Percentiles rank a stretch among this genome's conserved stretches.
Conservation (phyloP, 2,329 filamentous ascomycete genomes). For the Escovopsis sp. region DNA sequence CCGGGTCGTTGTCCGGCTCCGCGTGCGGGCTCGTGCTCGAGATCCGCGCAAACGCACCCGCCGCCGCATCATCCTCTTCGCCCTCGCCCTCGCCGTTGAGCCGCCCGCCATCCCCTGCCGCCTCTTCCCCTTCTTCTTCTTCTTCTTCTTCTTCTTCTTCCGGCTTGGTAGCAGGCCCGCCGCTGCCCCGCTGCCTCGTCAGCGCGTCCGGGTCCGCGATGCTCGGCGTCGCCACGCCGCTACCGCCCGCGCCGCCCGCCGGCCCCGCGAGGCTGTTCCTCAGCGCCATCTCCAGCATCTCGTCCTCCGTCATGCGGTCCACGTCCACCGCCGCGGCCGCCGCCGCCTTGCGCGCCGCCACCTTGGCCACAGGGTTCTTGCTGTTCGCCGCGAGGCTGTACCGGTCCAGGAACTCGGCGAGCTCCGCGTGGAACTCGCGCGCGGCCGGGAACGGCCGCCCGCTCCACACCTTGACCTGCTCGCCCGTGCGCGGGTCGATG, state of each 20-base stretch:
- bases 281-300: conserved; percentile 90
- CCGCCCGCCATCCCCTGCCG: too few species aligned
- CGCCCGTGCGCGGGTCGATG: conserved; percentile 85
- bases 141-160: too few species aligned
- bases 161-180: conserved; percentile 6
- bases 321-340: conserved; percentile 45
- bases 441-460: conserved; percentile 64
- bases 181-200: conserved; percentile 46
- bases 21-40: conserved; percentile 56
- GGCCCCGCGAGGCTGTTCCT: conserved; percentile 64
- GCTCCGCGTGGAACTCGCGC: conserved; percentile 73
- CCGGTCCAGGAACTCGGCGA: conserved; percentile 92
- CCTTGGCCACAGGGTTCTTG: conserved; percentile 79
- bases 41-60: conserved; percentile 52
- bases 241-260: conserved; percentile 3
- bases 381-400: conserved; percentile 80
- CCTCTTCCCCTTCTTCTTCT: too few species aligned
- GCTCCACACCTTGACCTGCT: conserved; percentile 94
- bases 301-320: conserved; percentile 85
- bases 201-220: conserved; percentile 75
- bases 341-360: conserved; percentile 40
- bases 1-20: conserved; percentile 60
- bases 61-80: background rate
- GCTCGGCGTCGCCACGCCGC: conserved; percentile 28
- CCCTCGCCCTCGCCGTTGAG: too few species aligned